Conservation (phyloP, 352 stramenopile species). For the Globisporangium spinosum region DNA sequence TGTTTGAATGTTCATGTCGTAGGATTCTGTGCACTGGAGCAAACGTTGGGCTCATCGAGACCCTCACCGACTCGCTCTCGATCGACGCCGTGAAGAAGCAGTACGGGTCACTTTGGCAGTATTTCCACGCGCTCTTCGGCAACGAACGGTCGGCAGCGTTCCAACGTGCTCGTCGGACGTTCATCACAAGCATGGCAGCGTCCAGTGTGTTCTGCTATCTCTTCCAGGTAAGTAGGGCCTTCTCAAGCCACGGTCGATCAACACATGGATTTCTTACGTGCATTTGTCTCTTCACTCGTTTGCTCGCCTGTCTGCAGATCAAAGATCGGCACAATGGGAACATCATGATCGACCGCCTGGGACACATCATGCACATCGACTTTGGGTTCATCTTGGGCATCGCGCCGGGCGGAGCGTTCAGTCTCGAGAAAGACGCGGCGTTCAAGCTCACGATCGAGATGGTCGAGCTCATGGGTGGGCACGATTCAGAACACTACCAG, state of each 20-base stretch:
- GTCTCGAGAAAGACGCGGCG: conserved; percentile 87
- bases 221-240: conserved; percentile 40
- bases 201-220: conserved; percentile 94
- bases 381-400: conserved; percentile 96
- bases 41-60: conserved; percentile 91
- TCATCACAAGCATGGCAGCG: conserved; percentile 87
- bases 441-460: conserved; percentile 96
- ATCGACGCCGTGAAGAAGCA: conserved; percentile 90
- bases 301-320: conserved; percentile 27
- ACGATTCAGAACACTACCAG: conserved; percentile 63
- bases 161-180: conserved; percentile 81
- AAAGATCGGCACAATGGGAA: conserved; percentile 97
- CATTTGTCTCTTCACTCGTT: too few relatives aligned
- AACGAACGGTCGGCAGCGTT: conserved; percentile 43
- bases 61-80: conserved; percentile 88
- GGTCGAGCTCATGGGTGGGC: conserved; percentile 89
- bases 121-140: conserved; percentile 67
- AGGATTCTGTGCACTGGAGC: conserved; percentile 86
- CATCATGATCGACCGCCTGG: conserved; percentile 91
- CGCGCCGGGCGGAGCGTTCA: conserved; percentile 91
- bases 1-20: background rate
- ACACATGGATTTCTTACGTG: background rate
- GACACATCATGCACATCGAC: conserved; percentile 95
- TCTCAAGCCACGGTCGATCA: background rate
- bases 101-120: conserved; percentile 46